Conservation (phyloP, 176 grass and related monocot species). For the Raddia guianensis region DNA sequence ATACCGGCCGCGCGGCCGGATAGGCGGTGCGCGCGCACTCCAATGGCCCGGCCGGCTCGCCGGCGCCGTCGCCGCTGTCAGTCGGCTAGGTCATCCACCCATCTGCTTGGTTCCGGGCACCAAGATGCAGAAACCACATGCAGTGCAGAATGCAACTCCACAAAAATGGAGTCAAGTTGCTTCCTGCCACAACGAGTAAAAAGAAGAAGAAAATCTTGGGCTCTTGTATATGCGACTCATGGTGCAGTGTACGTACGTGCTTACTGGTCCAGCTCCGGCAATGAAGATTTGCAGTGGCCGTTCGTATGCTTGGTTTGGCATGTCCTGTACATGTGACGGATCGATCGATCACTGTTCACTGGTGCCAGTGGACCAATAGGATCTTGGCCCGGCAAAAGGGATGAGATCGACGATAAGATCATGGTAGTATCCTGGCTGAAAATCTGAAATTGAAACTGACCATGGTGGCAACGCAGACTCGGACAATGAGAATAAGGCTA, state of each 20-base stretch:
- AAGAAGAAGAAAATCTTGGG: too few relatives aligned
- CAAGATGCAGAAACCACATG: neutral
- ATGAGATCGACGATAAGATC: constrained; percentile 33
- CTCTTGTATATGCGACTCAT: constrained; percentile 24
- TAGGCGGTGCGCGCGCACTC: neutral
- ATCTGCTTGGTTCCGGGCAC: neutral
- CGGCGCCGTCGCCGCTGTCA: neutral
- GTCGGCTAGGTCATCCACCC: neutral
- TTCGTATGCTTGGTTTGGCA: constrained; percentile 43
- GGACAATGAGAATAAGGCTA: constrained; percentile 21
- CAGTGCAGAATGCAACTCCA: neutral
- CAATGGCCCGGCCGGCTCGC: neutral
- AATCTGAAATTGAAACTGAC: constrained; percentile 39
- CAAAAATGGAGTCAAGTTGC: neutral
- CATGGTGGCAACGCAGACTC: neutral
- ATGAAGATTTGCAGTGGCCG: constrained; percentile 28
- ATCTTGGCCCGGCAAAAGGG: constrained; percentile 50
- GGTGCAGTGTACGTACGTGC: neutral
- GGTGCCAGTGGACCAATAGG: constrained; percentile 47
- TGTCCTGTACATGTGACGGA: constrained; percentile 45
- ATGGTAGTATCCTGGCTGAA: too few relatives aligned
- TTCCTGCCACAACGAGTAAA: neutral
- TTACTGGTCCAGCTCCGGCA: constrained; percentile 45
- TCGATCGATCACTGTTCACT: constrained; percentile 49
- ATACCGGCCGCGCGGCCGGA: neutral